Percentiles rank a stretch among this genome's conserved stretches.
Evolutionary conservation across 2,329 filamentous ascomycete genomes (phyloP).

Genomic region (Catunica adiposa): DNA sequence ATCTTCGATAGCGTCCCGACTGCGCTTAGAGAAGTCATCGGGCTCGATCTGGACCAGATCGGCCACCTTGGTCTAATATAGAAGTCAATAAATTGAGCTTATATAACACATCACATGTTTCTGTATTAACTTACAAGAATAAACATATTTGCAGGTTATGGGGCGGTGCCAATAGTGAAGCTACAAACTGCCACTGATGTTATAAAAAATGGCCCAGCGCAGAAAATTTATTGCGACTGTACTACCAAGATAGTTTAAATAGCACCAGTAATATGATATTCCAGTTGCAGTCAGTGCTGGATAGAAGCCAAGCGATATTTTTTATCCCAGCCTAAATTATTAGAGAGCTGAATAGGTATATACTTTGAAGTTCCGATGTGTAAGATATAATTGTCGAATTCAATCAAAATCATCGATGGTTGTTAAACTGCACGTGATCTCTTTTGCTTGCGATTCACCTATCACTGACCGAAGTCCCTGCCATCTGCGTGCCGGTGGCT

Average conservation of each 20-base stretch:
- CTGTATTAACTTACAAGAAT: conserved; percentile 28
- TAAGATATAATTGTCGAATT: neutral
- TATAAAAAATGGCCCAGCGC: neutral
- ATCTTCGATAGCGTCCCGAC: conserved; percentile 75
- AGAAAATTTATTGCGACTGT: conserved; percentile 7
- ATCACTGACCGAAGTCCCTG: neutral
- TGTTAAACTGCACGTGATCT: conserved; percentile 2
- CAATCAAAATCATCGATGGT: neutral
- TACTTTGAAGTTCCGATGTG: too few species aligned
- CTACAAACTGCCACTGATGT: neutral
- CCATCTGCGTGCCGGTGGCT: neutral
- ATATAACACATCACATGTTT: neutral
- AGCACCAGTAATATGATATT: neutral
- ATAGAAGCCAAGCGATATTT: too few species aligned
- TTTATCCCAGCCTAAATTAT: too few species aligned
- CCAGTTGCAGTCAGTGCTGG: too few species aligned
- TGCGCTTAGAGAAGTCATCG: conserved; percentile 71
- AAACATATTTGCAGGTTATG: conserved; percentile 24
- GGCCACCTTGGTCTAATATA: conserved; percentile 64
- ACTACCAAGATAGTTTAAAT: neutral
- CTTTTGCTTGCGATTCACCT: neutral
- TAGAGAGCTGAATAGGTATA: too few species aligned
- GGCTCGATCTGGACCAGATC: conserved; percentile 89
- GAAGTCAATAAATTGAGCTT: conserved; percentile 9
- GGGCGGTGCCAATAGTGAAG: neutral